Percentiles rank a stretch among this genome's conserved stretches.
These are phyloP conservation scores for Phanerodontia chrysosporium DNA, from an alignment of 768 basidiomycete species.

Conservation along the genomic window DNA sequence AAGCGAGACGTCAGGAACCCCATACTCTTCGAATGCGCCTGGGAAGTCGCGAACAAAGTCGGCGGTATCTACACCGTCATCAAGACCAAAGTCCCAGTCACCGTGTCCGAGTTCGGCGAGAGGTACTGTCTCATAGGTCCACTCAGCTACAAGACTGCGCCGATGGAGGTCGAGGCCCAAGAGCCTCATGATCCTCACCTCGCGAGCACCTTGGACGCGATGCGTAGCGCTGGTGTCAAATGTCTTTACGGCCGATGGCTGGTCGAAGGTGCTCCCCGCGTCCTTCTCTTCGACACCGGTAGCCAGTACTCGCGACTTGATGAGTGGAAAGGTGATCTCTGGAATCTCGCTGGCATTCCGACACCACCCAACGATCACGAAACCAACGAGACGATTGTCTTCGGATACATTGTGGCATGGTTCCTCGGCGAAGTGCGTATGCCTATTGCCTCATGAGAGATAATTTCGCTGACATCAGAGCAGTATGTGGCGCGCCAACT, in stretches of 20 bases:
- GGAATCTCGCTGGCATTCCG: constrained; percentile 98
- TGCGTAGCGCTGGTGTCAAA: constrained; percentile 91
- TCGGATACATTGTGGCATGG: constrained; percentile 98
- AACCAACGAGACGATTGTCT: constrained; percentile 96
- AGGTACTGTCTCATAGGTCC: constrained; percentile 96
- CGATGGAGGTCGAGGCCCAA: constrained; percentile 96
- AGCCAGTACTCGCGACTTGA: constrained; percentile 84
- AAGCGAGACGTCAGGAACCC: constrained; percentile 76
- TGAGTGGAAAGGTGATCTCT: constrained; percentile 98
- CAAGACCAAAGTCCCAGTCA: constrained; percentile 98
- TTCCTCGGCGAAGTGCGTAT: constrained; percentile 92
- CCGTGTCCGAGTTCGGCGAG: constrained; percentile 92
- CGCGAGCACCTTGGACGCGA: constrained; percentile 67
- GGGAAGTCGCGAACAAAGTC: constrained; percentile 99
- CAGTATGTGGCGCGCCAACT: constrained; percentile 83
- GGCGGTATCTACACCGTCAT: constrained; percentile 99
- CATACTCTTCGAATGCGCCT: constrained; percentile 90
- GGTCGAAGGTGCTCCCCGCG: constrained; percentile 93
- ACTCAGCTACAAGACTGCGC: constrained; percentile 96
- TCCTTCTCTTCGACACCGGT: constrained; percentile 93
- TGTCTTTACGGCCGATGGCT: constrained; percentile 96
- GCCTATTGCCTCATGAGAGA: neutral
- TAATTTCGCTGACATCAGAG: neutral
- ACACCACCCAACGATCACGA: constrained; percentile 95
- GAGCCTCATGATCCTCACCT: constrained; percentile 83